Percentiles rank a stretch among this genome's conserved stretches.
phyloP scores from a whole-genome alignment of 805 yeast genomes.

The Candida taoyuanica region DNA sequence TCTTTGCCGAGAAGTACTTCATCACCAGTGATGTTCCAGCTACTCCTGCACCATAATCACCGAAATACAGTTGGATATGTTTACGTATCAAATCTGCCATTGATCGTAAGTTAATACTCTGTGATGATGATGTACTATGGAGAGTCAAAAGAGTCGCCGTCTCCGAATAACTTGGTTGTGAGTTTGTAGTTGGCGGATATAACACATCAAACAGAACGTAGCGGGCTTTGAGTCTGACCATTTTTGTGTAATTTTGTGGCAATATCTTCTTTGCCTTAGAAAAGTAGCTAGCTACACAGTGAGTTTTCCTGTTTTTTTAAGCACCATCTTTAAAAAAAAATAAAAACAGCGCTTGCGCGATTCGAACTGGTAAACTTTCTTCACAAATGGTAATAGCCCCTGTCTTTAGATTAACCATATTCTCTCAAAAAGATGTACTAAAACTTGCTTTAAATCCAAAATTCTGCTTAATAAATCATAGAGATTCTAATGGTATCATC shows the following conservation, averaged over 20 bases:
- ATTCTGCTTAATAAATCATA: no score
- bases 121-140: constrained; percentile 43
- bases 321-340: no score
- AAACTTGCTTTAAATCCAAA: no score
- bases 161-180: constrained; percentile 27
- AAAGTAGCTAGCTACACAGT: no score
- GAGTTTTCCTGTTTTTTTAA: no score
- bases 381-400: no score
- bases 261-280: no score
- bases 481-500: no score
- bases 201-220: constrained; percentile 78
- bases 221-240: constrained; percentile 88
- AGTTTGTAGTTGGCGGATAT: constrained; percentile 44
- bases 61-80: constrained; percentile 60
- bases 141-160: constrained; percentile 39
- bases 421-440: no score
- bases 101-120: constrained; percentile 42
- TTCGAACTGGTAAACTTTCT: no score
- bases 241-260: constrained; percentile 24
- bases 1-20: constrained; percentile 75
- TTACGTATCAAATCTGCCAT: constrained; percentile 51
- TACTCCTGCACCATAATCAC: constrained; percentile 71
- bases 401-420: no score
- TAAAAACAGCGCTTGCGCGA: no score
- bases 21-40: constrained; percentile 56